Conservation (phyloP, 306 rosid genomes). For the Cercis canadensis region DNA sequence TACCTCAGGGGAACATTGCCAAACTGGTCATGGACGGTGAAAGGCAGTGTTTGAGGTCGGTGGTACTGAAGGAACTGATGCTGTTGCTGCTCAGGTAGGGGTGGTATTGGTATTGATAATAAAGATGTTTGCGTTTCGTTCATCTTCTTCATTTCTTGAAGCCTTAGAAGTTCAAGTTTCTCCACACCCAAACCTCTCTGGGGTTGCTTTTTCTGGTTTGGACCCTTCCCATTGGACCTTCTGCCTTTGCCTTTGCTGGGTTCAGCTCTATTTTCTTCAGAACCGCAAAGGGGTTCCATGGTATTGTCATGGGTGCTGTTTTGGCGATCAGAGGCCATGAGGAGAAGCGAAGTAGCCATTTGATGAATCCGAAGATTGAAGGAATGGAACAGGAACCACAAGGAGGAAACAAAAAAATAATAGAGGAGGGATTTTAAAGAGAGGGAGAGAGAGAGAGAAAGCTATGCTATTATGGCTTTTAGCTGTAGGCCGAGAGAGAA, state of each 20-base stretch:
- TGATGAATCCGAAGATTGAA: background rate
- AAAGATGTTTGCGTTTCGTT: slow-evolving; percentile 36
- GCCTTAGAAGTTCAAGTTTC: slow-evolving; percentile 63
- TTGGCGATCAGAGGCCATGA: slow-evolving; percentile 48
- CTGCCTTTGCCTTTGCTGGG: slow-evolving; percentile 42
- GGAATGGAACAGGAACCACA: slow-evolving; percentile 11
- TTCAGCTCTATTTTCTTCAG: slow-evolving; percentile 35
- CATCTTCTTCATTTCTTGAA: slow-evolving; percentile 54
- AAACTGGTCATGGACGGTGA: slow-evolving; percentile 21
- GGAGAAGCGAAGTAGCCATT: slow-evolving; percentile 47
- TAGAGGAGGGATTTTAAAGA: slow-evolving; percentile 9
- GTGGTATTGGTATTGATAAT: background rate
- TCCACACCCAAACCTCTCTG: slow-evolving; percentile 83
- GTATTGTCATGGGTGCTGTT: slow-evolving; percentile 4
- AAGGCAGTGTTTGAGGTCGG: slow-evolving; percentile 1
- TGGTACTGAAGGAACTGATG: slow-evolving; percentile 33
- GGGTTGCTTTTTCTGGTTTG: slow-evolving; percentile 54
- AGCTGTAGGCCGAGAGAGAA: slow-evolving; percentile 21
- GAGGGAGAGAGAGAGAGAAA: background rate
- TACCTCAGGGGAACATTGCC: slow-evolving; percentile 44
- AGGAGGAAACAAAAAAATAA: background rate
- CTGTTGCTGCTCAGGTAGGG: slow-evolving; percentile 3
- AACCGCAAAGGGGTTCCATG: slow-evolving; percentile 3
- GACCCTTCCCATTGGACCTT: slow-evolving; percentile 39
- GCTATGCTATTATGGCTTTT: background rate